Base-by-base conservation (phyloP, 1,139 yeast genomes). In the Suhomyces bribrorum region DNA sequence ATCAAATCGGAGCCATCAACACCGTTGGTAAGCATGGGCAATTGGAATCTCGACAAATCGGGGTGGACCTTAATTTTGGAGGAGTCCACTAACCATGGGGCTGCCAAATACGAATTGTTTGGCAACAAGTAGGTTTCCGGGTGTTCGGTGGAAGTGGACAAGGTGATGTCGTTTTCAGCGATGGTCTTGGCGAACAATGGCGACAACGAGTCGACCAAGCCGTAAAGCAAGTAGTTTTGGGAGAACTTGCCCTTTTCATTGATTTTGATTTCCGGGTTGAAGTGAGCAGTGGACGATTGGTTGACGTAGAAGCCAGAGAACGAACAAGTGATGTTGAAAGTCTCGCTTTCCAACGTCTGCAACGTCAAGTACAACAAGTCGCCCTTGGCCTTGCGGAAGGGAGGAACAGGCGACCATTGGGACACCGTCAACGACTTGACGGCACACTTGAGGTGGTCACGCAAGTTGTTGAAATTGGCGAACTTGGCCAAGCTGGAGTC, bases 401-500 rank as follows among this genome's bases (percentile, higher is more conserved):
- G 69, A n/a, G 95, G 89, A 14, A 84, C 88, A 9, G 95, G 94
- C 47, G 87, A 83, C 94, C 96, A 90, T 41, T 80, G 79, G n/a
- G 96, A 86, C 34, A 88, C 59, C 38, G 73, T 66, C 37, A 85
- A 65, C 0, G 83, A 72, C 47, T 72, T 75, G 44, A 89, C 69
- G 20, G 77, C 77, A 16, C 59, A 49, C 41, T 55, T 62, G 41
- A 66, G 52, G 26, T 52, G 48, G 27, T 53, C 54, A 40, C 48
- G 50, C 11, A 60, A 47, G 27, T 55, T 54, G 36, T 52, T 53
- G 32, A 61, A 61, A 7, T 47, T 32, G 4, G 36, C 42, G 18
- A 41, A 39, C 12, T 39, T 28, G 15, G 49, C 41, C 22, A 47
- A 36, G 36, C 32, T 44, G 18, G 32, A 33, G 13, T 41, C 36